These are phyloP conservation scores for Paramecium pentaurelia DNA, from an alignment of 73 alveolate species.

Conservation along the genomic window DNA sequence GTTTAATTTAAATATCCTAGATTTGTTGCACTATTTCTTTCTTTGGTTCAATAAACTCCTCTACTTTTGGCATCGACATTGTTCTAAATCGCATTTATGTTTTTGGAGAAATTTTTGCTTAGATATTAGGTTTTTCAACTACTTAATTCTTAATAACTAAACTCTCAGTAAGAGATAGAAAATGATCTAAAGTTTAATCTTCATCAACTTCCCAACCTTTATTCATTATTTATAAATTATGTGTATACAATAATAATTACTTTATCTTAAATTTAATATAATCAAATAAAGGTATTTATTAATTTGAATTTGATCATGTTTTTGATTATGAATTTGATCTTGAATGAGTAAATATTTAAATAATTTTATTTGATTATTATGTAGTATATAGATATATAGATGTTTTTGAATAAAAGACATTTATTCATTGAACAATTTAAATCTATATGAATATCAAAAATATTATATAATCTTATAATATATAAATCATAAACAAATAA, in stretches of 20 bases:
- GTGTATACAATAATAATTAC: neutral
- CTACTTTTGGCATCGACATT: neutral
- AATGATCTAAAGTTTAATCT: neutral
- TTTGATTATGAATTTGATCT: too few species aligned
- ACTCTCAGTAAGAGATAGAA: neutral
- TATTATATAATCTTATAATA: too few species aligned
- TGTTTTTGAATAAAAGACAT: too few species aligned
- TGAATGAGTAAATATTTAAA: too few species aligned
- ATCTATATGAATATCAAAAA: too few species aligned
- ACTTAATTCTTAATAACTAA: neutral
- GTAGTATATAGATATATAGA: too few species aligned
- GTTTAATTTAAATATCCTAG: neutral
- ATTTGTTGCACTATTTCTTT: neutral
- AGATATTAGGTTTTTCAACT: neutral
- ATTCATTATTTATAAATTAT: neutral
- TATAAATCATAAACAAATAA: neutral
- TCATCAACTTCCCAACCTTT: slow-evolving; percentile 28
- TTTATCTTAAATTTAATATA: neutral
- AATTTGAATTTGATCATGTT: neutral
- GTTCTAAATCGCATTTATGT: neutral
- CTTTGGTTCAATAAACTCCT: neutral
- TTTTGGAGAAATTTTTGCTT: neutral
- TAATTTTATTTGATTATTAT: too few species aligned
- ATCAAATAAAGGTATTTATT: neutral
- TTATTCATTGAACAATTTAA: too few species aligned